Percentiles rank a stretch among this genome's conserved stretches.
These are phyloP conservation scores for Phlebiopsis flavidoalba DNA, from an alignment of 768 basidiomycete genomes.

Conservation along the genomic window DNA sequence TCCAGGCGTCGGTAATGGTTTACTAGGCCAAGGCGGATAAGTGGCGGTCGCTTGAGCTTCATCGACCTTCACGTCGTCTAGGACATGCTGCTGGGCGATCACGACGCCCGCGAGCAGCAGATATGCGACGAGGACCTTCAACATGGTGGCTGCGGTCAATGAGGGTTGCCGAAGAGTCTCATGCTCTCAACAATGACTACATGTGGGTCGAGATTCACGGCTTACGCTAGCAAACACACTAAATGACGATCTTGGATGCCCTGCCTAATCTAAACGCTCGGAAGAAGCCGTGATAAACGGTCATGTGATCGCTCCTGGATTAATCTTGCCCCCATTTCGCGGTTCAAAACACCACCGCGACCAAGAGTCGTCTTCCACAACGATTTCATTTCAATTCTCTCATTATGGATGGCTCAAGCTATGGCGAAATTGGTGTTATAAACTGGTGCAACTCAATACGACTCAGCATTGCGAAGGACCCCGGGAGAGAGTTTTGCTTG, in stretches of 20 bases:
- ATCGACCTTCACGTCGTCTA: neutral
- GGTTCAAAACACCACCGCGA: neutral
- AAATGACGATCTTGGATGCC: too few species aligned
- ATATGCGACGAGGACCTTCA: neutral
- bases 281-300: neutral
- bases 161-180: neutral
- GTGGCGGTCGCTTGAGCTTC: neutral
- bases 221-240: neutral
- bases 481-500: slow-evolving; percentile 64
- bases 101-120: neutral
- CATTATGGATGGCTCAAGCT: slow-evolving; percentile 18
- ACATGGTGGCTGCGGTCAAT: neutral
- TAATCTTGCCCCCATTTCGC: neutral
- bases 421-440: slow-evolving; percentile 44
- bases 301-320: neutral
- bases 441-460: slow-evolving; percentile 68
- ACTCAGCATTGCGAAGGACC: slow-evolving; percentile 65
- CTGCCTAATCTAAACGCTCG: too few species aligned
- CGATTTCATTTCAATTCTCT: neutral
- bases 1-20: neutral
- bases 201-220: neutral
- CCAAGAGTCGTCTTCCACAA: neutral
- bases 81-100: neutral
- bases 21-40: neutral
- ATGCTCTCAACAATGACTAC: neutral